Conservation (phyloP, 352 stramenopile genomes). For the Phytophthora pistaciae region DNA sequence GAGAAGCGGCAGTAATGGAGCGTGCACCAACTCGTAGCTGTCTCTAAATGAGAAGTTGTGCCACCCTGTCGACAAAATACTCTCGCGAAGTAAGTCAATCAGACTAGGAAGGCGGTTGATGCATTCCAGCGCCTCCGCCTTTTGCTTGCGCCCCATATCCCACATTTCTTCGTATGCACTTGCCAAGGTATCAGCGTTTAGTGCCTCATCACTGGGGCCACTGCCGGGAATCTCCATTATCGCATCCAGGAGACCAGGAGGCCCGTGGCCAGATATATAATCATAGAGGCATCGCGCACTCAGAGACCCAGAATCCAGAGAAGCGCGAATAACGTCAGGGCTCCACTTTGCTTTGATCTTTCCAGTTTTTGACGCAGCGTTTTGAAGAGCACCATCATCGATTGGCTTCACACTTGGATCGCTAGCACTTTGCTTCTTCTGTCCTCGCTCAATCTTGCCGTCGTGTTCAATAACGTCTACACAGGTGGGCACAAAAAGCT, state of each 20-base stretch:
- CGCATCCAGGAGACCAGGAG: constrained; percentile 65
- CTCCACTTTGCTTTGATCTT: constrained; percentile 76
- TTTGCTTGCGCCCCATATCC: constrained; percentile 62
- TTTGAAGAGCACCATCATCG: constrained; percentile 76
- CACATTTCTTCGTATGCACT: constrained; percentile 80
- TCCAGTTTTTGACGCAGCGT: constrained; percentile 63
- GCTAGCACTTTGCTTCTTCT: constrained; percentile 29
- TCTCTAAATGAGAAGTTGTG: constrained; percentile 63
- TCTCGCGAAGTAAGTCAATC: constrained; percentile 74
- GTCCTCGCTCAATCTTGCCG: constrained; percentile 30
- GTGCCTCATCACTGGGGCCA: constrained; percentile 47
- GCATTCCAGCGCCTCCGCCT: constrained; percentile 77
- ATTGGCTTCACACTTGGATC: constrained; percentile 53
- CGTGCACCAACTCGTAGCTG: constrained; percentile 71
- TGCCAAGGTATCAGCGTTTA: constrained; percentile 60
- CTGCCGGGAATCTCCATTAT: constrained; percentile 38
- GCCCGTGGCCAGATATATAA: constrained; percentile 67
- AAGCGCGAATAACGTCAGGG: constrained; percentile 57
- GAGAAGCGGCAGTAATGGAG: constrained; percentile 72
- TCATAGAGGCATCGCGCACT: constrained; percentile 76
- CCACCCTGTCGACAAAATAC: constrained; percentile 67
- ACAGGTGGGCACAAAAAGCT: constrained; percentile 78
- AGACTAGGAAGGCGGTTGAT: constrained; percentile 66
- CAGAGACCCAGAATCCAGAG: constrained; percentile 68
- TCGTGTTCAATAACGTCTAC: constrained; percentile 70